Evolutionary conservation across 441 rosid genomes (phyloP).

Genomic region (Adansonia madagascariensis): DNA sequence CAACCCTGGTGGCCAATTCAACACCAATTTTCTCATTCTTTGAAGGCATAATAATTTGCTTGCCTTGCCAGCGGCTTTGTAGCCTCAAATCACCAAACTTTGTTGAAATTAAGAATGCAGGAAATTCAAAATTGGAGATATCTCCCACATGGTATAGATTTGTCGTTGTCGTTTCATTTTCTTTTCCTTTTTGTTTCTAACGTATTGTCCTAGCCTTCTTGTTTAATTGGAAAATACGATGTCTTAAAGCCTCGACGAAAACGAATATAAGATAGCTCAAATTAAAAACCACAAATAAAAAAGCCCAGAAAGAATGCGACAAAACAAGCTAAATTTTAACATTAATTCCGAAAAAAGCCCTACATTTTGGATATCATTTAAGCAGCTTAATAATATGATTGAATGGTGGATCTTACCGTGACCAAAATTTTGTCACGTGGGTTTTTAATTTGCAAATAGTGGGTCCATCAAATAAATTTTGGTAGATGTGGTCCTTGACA

Average conservation of each 20-base stretch:
- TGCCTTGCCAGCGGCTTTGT: not conserved
- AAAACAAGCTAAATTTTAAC: not conserved
- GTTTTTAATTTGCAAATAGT: not conserved
- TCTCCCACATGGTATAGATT: not conserved
- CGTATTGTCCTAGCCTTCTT: not conserved
- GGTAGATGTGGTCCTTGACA: not conserved
- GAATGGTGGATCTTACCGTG: not conserved
- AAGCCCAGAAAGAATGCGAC: not conserved
- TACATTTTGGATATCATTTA: not conserved
- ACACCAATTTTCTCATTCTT: constrained; percentile 25
- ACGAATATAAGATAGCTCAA: not conserved
- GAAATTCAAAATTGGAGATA: constrained; percentile 3
- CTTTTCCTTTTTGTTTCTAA: not conserved
- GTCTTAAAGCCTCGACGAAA: not conserved
- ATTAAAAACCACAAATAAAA: not conserved
- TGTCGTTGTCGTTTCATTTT: not conserved
- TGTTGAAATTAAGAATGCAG: not conserved
- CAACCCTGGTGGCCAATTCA: constrained; percentile 26
- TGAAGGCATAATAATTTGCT: not conserved
- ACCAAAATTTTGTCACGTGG: not conserved
- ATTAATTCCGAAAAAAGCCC: not conserved
- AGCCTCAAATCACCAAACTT: not conserved
- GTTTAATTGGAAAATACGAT: not conserved
- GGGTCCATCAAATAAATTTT: not conserved
- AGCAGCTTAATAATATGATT: not conserved